Evolutionary conservation across 805 yeast genomes (phyloP), one percentile per base, ranked within the genome.

Genomic region (Candida oleophila): DNA sequence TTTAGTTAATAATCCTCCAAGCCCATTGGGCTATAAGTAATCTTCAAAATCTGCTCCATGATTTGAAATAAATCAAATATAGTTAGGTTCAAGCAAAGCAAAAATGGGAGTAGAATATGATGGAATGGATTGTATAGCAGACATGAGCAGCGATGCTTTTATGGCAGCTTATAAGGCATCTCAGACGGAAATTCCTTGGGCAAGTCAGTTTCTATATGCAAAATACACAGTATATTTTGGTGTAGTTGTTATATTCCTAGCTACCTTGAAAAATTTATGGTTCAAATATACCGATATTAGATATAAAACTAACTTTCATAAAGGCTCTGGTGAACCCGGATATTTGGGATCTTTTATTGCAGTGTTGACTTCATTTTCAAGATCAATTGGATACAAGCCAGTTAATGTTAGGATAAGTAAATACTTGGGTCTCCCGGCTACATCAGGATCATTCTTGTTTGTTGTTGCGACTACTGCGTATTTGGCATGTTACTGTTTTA

Each of bases 111-210:
- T 25, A 25, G 11, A 5, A 7, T 68, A 55, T 50, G 53, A 70
- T n/a, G 76, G 74, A 2, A 53, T 69, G 51, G 71, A 71, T 54
- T 74, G 78, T 55, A 42, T 71, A 4, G 60, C 61, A 16, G 75
- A 72, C 48, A 43, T 43, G 50, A 59, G 47, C 19, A 46, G 60
- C 4, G 57, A 48, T 7, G 56, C 45, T 20, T 72, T 61, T 45
- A 48, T 40, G 48, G 50, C 43, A 16, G 54, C 55, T 21, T 19
- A 41, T 3, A 48, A 12, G 8, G 49, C 41, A 9, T 69, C 71
- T 48, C 77, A 71, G 46, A 55, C 56, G 0, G 59, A 54, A 3
- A 53, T 64, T 36, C 61, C 69, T 2, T 56, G 66, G 65, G 44
- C 59, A 34, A 52, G 47, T 42, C 60, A 66, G 44, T 46, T 63